Evolutionary conservation across 768 basidiomycete genomes (phyloP).

Genomic region (Lactarius deliciosus): DNA sequence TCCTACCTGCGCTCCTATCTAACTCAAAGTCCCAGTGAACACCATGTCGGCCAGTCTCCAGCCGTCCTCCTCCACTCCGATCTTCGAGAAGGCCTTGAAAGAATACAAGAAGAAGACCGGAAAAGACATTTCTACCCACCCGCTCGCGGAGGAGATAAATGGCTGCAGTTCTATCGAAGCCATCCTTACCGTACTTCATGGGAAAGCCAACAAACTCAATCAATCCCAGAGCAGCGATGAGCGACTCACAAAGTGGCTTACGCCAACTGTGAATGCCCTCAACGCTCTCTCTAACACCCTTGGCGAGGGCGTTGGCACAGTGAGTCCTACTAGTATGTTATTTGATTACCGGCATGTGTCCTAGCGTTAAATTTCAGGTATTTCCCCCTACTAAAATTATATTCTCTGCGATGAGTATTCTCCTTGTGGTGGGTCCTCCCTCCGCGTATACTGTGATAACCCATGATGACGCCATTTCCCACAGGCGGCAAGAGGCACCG

Average conservation of each 20-base stretch:
- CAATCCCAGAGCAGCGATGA: too few species aligned
- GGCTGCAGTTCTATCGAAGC: too few species aligned
- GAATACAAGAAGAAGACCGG: background rate
- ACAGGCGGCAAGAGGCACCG: background rate
- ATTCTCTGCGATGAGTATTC: background rate
- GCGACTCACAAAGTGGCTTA: background rate
- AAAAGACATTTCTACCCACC: too few species aligned
- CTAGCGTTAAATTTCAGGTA: background rate
- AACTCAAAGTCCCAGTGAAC: too few species aligned
- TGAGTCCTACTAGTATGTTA: background rate
- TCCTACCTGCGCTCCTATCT: too few species aligned
- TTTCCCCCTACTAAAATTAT: background rate
- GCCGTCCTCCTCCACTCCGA: too few species aligned
- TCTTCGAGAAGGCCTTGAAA: too few species aligned
- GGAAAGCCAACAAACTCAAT: too few species aligned
- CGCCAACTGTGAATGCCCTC: background rate
- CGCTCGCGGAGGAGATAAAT: too few species aligned
- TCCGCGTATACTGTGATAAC: background rate
- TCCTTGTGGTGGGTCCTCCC: background rate
- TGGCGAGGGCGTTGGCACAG: background rate
- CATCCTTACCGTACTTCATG: too few species aligned
- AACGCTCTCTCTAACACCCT: background rate
- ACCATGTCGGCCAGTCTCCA: too few species aligned
- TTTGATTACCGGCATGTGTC: background rate
- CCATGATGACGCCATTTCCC: background rate